Conservation (phyloP, 2,329 filamentous ascomycete species). For the Neurospora sp. region DNA sequence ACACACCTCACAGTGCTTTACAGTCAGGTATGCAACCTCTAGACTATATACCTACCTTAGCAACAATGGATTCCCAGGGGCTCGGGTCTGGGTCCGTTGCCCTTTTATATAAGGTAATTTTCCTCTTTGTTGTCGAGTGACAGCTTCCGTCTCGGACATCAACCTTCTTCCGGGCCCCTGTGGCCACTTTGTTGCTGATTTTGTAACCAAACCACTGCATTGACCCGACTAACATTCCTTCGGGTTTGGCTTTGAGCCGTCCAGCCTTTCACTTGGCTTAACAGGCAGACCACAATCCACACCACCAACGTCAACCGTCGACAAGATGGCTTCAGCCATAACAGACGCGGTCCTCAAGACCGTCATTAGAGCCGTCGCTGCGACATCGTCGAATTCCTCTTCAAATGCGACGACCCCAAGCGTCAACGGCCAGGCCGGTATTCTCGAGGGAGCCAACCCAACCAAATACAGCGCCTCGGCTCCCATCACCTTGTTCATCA, state of each 20-base stretch:
- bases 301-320: not conserved
- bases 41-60: not conserved
- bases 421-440: constrained; percentile 31
- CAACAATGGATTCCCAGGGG: not conserved
- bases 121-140: not conserved
- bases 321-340: not conserved
- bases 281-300: not conserved
- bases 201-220: not conserved
- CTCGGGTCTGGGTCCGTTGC: not conserved
- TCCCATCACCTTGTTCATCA: constrained; percentile 60
- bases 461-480: constrained; percentile 51
- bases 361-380: not conserved
- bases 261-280: not conserved
- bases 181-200: not conserved
- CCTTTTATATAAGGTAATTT: not conserved
- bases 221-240: not conserved
- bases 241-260: not conserved
- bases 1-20: not conserved
- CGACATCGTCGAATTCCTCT: not conserved
- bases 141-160: not conserved
- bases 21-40: not conserved
- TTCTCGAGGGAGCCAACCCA: constrained; percentile 57
- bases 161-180: not conserved
- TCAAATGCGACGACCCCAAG: not conserved
- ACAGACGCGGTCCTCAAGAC: not conserved